Base-by-base conservation (phyloP, 2,329 filamentous ascomycete genomes). In the Tolypocladium cylindrosporum region DNA sequence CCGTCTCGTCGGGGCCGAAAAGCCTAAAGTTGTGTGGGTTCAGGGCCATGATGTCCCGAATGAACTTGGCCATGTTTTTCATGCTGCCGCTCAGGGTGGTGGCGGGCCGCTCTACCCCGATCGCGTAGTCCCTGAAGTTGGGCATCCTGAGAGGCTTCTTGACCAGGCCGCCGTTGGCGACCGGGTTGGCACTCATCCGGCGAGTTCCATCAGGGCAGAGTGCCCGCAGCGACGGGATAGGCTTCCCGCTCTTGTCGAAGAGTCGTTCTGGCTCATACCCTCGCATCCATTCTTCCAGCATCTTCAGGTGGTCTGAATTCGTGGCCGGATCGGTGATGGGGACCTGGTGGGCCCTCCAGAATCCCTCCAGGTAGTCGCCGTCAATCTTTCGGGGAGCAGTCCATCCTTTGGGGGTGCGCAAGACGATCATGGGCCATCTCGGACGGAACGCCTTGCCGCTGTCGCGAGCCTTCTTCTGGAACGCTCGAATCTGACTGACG, bases 391-490 rank as follows among this genome's bases (percentile, higher is more conserved):
- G 80, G 7, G 89, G 89, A 1, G 82, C 88, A 16, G 86, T 90
- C 89, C 89, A 92, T 58, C 89, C 89, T 75, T 92, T 91, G 57
- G 89, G 89, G 40, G 82, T 88, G 65, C 89, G 83, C 40, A 92
- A 83, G 42, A 92, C 74, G 57, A 92, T 84, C 87, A 92, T 89
- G 50, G 89, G 89, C 89, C 89, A 92, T 62, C 76, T 79, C 19
- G 88, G 87, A 42, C 88, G 81, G 74, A 86, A 84, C 3, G 86
- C 80, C 67, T 88, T 86, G 61, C 85, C 84, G 0, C 83, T 84
- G 3, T 88, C 83, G 51, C 89, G 84, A 27, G 87, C 87, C 68
- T 90, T 73, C 71, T 89, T 87, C 70, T 91, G 88, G 66, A 83
- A 83, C 59, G 79, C 77, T 57, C 75, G 78, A 67, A 92, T 92